Conservation (phyloP, 257 asterid genomes). For the Solanum sparsipilum region DNA sequence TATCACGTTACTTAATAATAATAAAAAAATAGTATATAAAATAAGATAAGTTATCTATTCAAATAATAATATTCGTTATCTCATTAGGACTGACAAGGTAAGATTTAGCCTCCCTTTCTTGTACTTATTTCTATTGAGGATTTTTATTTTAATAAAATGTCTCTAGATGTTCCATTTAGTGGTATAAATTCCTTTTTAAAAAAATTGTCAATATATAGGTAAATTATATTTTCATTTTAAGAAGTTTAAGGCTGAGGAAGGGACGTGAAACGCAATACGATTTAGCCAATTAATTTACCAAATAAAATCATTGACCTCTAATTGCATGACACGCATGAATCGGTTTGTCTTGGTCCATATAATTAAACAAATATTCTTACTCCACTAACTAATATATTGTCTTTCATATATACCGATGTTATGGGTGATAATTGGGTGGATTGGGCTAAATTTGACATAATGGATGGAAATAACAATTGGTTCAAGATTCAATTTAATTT, state of each 20-base stretch:
- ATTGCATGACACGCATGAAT: background rate
- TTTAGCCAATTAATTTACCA: background rate
- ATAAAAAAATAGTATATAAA: background rate
- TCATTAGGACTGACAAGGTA: too few species aligned
- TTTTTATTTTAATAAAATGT: too few species aligned
- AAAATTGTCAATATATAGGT: background rate
- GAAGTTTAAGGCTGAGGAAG: background rate
- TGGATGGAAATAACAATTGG: too few species aligned
- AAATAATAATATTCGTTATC: too few species aligned
- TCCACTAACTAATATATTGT: background rate
- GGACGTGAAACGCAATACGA: background rate
- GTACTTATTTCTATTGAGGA: too few species aligned
- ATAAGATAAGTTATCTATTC: background rate
- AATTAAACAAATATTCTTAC: background rate
- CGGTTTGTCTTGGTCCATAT: background rate
- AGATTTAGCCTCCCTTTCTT: too few species aligned
- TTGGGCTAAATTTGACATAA: too few species aligned
- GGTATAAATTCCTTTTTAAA: too few species aligned
- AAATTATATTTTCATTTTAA: background rate
- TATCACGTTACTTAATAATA: background rate
- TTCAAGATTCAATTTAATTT: fast-evolving
- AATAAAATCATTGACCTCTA: background rate
- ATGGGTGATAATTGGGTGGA: background rate
- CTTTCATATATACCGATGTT: background rate
- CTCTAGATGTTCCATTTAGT: too few species aligned